Conservation (phyloP, 2,329 filamentous ascomycete species). For the Hymenoscyphus occultus region DNA sequence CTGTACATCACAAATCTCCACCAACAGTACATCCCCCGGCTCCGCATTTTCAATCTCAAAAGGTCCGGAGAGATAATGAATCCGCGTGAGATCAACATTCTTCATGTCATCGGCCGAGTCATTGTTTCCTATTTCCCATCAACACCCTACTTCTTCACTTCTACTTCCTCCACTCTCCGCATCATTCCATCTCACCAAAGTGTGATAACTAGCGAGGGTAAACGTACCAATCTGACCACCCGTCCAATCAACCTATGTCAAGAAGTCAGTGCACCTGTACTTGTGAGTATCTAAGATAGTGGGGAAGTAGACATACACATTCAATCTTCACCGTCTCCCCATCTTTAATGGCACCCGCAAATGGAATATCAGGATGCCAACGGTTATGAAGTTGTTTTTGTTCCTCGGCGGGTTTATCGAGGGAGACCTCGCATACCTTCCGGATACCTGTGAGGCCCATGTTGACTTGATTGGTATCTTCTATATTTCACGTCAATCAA, state of each 20-base stretch:
- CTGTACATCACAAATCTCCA: constrained; percentile 92
- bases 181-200: background rate
- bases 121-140: constrained; percentile 58
- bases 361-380: constrained; percentile 90
- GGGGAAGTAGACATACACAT: constrained; percentile 49
- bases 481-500: no score
- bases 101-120: constrained; percentile 86
- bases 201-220: background rate
- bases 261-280: no score
- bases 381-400: constrained; percentile 75
- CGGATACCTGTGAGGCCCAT: constrained; percentile 59
- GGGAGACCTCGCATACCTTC: constrained; percentile 68
- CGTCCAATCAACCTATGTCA: constrained; percentile 44
- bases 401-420: constrained; percentile 68
- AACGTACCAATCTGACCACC: constrained; percentile 76
- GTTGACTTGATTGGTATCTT: background rate
- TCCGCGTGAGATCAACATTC: constrained; percentile 76
- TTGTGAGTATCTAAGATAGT: constrained; percentile 17
- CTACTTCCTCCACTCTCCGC: no score
- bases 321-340: constrained; percentile 91
- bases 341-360: constrained; percentile 68
- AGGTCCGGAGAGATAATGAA: constrained; percentile 87
- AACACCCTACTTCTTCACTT: background rate
- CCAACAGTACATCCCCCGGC: constrained; percentile 73
- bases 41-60: constrained; percentile 83